Percentiles rank a stretch among this genome's conserved stretches.
These are phyloP conservation scores for maize (Zea mays) DNA, from an alignment of 176 grass and related monocot species.

Conservation along the genomic window DNA sequence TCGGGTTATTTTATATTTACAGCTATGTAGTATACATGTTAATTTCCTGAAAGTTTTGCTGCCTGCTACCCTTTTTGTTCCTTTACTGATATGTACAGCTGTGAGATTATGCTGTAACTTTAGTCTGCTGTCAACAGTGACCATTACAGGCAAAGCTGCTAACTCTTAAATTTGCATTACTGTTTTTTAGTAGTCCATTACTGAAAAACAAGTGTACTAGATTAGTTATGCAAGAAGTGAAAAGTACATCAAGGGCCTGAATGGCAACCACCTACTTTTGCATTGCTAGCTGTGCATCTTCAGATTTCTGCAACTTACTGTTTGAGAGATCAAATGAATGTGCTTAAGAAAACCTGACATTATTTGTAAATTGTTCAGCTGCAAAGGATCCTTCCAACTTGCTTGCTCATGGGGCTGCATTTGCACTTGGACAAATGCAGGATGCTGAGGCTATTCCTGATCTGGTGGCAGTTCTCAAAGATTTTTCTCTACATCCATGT, in stretches of 20 bases:
- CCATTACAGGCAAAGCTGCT: not conserved
- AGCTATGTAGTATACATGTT: too few relatives aligned
- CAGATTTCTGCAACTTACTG: not conserved
- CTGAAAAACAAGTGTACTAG: not conserved
- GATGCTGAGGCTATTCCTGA: constrained; percentile 80
- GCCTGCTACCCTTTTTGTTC: not conserved
- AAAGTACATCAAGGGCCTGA: not conserved
- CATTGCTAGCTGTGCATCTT: not conserved
- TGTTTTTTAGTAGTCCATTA: constrained; percentile 4
- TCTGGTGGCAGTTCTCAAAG: constrained; percentile 76
- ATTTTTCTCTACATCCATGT: constrained; percentile 91
- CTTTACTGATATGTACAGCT: not conserved
- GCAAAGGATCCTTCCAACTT: constrained; percentile 95
- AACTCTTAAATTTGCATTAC: not conserved
- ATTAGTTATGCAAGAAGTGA: not conserved
- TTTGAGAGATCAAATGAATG: not conserved
- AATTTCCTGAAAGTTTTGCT: too few relatives aligned
- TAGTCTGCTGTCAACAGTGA: constrained; percentile 3
- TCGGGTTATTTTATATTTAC: too few relatives aligned
- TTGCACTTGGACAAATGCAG: constrained; percentile 99
- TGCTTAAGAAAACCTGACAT: too few relatives aligned
- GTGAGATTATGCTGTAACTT: not conserved
- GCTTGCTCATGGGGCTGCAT: constrained; percentile 97
- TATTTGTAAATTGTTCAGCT: constrained; percentile 45
- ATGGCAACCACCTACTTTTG: not conserved